A percentile compares a stretch with the other conserved stretches of the same genome.
These are phyloP conservation scores for Dryadomyces sulphureus DNA, from an alignment of 2,329 filamentous ascomycete genomes.

Conservation along the genomic window DNA sequence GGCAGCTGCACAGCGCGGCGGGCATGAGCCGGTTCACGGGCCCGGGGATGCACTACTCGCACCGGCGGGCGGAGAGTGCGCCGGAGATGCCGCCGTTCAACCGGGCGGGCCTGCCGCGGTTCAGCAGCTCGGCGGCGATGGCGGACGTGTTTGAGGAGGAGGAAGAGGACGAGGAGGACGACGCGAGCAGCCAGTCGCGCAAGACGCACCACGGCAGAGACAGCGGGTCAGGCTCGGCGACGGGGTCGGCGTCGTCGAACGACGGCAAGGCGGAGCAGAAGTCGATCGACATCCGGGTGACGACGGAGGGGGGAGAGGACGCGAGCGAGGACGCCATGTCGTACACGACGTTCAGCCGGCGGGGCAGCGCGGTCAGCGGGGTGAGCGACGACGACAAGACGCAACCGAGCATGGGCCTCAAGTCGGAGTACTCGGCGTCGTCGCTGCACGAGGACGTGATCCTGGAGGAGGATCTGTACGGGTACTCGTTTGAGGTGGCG, in stretches of 20 bases:
- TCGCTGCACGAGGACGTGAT: slow-evolving; percentile 38
- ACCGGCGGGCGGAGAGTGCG: slow-evolving; percentile 65
- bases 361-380: slow-evolving; percentile 30
- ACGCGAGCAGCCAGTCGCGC: not conserved
- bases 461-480: slow-evolving; percentile 26
- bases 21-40: slow-evolving; percentile 54
- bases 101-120: slow-evolving; percentile 42
- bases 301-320: slow-evolving; percentile 4
- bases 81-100: slow-evolving; percentile 69
- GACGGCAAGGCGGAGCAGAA: slow-evolving; percentile 3
- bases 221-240: slow-evolving; percentile 1
- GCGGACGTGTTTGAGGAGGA: slow-evolving; percentile 80
- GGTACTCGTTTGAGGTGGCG: slow-evolving; percentile 14
- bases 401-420: slow-evolving; percentile 23
- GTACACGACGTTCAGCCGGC: slow-evolving; percentile 22
- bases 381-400: slow-evolving; percentile 26
- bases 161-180: slow-evolving; percentile 42
- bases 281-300: slow-evolving; percentile 12
- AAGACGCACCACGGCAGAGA: not conserved
- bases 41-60: slow-evolving; percentile 57
- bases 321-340: slow-evolving; percentile 9
- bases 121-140: slow-evolving; percentile 59
- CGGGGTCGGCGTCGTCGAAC: not conserved
- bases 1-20: slow-evolving; percentile 63
- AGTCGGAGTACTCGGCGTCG: slow-evolving; percentile 31